Base-by-base conservation (phyloP, 1,139 yeast species). In the Taphrina communis region DNA sequence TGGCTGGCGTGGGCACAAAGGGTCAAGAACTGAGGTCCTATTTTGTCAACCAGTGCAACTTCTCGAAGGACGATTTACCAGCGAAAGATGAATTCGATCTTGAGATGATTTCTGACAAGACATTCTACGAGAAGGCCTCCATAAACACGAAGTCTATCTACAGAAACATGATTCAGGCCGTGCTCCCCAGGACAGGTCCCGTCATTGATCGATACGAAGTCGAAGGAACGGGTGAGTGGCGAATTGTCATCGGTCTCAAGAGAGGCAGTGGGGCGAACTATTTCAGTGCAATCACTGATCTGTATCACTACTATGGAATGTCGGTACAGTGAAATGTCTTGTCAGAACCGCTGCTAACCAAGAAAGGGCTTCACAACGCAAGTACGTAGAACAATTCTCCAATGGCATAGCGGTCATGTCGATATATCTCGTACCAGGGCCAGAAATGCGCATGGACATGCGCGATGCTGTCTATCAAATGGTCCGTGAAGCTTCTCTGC, bases 331-430 rank as follows among this genome's bases (percentile, higher is more conserved):
- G 1, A 25, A 9, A 11, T 21, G 35, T 17, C 14, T 53, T 11
- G 14, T 14, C 14, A 39, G 14, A 39, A 39, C 14, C 42, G 31
- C 36, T 53, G 57, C 31, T 17, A 1, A 25, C 4, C 31, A 31
- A n/a, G 17, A 39, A 11, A 56, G 60, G 75, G 85, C 86, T 69
- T 88, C 94, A 69, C 88, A 96, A 55, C 86, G 97, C 78, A 92
- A 92, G 80, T 94, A 92, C 77, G 94, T 94, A 71, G 99, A 94
- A 79, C 96, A 93, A 77, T 94, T 94, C 78, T 84, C 94, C 72
- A 91, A 93, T 77, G 97, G 97, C 68, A 85, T 88, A 70, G 88
- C 97, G 46, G 85, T 93, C 70, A 87, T 92, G 75, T 92, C 97
- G 58, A 85, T 92, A 83, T 94, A 94, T 80, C 85, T 94, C 75